These are phyloP conservation scores for Talaromyces sp. DNA, from an alignment of 2,329 filamentous ascomycete genomes.

Conservation along the genomic window DNA sequence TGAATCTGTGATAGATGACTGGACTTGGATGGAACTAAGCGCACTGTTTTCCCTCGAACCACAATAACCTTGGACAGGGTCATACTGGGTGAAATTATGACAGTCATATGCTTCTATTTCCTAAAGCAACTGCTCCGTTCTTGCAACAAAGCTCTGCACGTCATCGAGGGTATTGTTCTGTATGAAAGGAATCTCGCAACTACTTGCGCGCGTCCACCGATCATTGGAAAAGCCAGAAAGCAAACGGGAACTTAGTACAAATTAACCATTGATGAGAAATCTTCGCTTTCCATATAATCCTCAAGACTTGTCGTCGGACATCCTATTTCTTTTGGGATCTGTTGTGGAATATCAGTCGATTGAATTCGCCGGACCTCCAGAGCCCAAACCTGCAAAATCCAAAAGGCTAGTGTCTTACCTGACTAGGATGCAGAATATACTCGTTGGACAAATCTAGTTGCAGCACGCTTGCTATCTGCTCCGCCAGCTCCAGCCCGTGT, in stretches of 20 bases:
- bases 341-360: not conserved
- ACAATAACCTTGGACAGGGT: not conserved
- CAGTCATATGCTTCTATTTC: not conserved
- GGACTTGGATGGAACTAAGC: not conserved
- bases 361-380: not conserved
- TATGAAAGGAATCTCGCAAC: not conserved
- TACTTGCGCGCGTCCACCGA: too few species aligned
- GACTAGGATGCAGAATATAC: not conserved
- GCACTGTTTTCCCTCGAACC: not conserved
- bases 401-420: not conserved
- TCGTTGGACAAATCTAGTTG: not conserved
- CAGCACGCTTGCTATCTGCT: not conserved
- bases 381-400: not conserved
- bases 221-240: not conserved
- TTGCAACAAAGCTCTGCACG: not conserved
- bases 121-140: not conserved
- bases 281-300: conserved; percentile 1
- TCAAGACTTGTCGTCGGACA: not conserved
- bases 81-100: not conserved
- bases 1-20: not conserved
- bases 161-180: not conserved
- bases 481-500: not conserved
- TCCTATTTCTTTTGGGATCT: not conserved
- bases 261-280: not conserved
- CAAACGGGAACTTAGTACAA: not conserved